Evolutionary conservation across 345 rosid species (phyloP).

Genomic region (Firmiana major): DNA sequence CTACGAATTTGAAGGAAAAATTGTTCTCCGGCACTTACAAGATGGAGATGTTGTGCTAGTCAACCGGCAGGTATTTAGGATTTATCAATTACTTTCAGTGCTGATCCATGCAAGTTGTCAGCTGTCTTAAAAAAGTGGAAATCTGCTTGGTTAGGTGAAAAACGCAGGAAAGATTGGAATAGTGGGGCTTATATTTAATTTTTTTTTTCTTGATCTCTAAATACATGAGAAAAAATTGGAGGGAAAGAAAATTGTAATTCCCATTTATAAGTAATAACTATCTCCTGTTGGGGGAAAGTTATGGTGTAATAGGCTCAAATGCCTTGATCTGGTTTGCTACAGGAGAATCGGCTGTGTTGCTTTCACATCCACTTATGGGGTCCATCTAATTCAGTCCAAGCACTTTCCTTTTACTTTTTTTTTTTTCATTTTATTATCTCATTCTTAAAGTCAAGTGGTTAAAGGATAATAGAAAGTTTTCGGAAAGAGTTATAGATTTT

Average conservation of each 20-base stretch:
- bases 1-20: constrained; percentile 69
- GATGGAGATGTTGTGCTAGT: constrained; percentile 96
- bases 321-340: background rate
- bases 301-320: background rate
- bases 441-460: background rate
- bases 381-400: background rate
- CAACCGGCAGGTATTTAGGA: constrained; percentile 77
- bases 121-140: background rate
- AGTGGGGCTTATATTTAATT: background rate
- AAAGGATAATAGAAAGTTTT: background rate
- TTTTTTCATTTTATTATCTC: background rate
- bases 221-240: background rate
- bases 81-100: background rate
- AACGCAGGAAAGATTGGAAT: background rate
- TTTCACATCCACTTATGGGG: background rate
- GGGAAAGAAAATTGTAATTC: background rate
- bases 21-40: constrained; percentile 77
- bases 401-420: too few relatives aligned
- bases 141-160: background rate
- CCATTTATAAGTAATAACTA: background rate
- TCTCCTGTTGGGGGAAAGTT: background rate
- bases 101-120: background rate
- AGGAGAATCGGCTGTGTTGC: background rate
- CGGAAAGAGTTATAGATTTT: background rate
- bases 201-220: background rate